Percentiles rank a stretch among this genome's conserved stretches.
phyloP scores from a whole-genome alignment of 108 stramenopile genomes.

The Pseudonitzschia multiseries region DNA sequence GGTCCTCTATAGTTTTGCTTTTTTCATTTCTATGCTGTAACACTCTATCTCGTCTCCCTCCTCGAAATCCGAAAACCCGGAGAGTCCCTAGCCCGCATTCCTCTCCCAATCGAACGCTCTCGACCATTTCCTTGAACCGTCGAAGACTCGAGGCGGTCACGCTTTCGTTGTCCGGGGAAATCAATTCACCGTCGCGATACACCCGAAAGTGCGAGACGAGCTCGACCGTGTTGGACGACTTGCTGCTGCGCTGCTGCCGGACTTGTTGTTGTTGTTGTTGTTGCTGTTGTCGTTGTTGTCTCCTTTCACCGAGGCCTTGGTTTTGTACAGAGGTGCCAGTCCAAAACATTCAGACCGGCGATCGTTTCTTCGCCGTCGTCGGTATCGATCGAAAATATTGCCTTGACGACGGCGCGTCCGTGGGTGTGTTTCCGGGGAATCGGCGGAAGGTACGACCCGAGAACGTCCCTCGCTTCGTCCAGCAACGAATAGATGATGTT shows the following conservation, averaged over 20 bases:
- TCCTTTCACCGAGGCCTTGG: constrained; percentile 18
- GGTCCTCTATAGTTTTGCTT: constrained; percentile 19
- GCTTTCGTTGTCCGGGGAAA: constrained; percentile 51
- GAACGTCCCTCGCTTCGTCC: constrained; percentile 74
- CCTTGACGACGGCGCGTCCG: constrained; percentile 66
- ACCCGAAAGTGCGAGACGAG: constrained; percentile 61
- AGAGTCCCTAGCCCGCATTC: constrained; percentile 79
- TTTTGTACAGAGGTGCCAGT: constrained; percentile 67
- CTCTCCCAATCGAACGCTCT: constrained; percentile 64
- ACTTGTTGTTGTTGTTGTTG: too few relatives aligned
- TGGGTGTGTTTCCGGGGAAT: constrained; percentile 55
- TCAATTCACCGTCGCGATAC: constrained; percentile 52
- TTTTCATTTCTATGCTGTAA: constrained; percentile 71
- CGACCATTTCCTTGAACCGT: constrained; percentile 73
- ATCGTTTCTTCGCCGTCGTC: constrained; percentile 53
- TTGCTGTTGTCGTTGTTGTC: too few relatives aligned
- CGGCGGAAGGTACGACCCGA: constrained; percentile 57
- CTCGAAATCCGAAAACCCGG: constrained; percentile 61
- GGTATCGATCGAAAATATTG: constrained; percentile 70
- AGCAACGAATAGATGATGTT: constrained; percentile 80
- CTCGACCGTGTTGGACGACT: too few relatives aligned
- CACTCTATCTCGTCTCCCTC: constrained; percentile 80
- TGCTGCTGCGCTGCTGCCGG: constrained; percentile 2
- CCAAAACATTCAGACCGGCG: constrained; percentile 69
- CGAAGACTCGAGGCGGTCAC: constrained; percentile 62